Conservation (phyloP, 495 filamentous ascomycete species). For the Tirmania nivea region DNA sequence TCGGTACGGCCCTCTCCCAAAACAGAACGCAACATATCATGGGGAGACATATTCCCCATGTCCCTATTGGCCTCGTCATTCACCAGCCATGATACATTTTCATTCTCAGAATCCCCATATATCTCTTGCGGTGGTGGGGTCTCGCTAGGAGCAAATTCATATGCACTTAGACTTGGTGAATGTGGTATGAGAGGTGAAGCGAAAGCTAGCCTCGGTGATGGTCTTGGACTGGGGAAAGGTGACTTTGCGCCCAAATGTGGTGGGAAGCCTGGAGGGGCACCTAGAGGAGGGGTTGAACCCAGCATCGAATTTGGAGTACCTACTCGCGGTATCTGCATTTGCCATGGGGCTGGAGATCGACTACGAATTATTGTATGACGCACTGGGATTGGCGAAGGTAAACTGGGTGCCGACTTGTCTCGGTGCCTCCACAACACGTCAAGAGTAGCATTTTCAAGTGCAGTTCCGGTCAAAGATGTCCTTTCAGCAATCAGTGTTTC, state of each 20-base stretch:
- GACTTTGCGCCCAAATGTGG: conserved; percentile 57
- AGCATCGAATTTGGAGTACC: conserved; percentile 59
- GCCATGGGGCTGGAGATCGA: conserved; percentile 86
- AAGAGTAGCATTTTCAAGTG: conserved; percentile 74
- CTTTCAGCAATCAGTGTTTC: conserved; percentile 67
- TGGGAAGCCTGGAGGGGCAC: conserved; percentile 52
- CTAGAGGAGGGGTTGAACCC: conserved; percentile 53
- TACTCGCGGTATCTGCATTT: conserved; percentile 56
- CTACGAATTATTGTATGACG: conserved; percentile 77
- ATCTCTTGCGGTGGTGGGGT: conserved; percentile 56
- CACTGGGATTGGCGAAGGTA: conserved; percentile 54
- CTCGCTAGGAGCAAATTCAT: conserved; percentile 55
- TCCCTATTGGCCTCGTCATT: conserved; percentile 68
- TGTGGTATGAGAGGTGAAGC: conserved; percentile 83
- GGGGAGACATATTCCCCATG: conserved; percentile 83
- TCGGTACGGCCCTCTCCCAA: conserved; percentile 72
- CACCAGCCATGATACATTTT: conserved; percentile 91
- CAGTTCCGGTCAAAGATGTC: conserved; percentile 50
- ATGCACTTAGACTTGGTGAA: conserved; percentile 79
- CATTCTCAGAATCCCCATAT: conserved; percentile 77
- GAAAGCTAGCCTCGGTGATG: conserved; percentile 79
- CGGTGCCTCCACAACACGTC: conserved; percentile 83
- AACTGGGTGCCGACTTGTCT: conserved; percentile 48
- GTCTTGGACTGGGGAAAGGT: conserved; percentile 83
- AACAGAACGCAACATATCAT: conserved; percentile 93